Conservation (phyloP, 257 asterid genomes). For the Apocynum venetum region DNA sequence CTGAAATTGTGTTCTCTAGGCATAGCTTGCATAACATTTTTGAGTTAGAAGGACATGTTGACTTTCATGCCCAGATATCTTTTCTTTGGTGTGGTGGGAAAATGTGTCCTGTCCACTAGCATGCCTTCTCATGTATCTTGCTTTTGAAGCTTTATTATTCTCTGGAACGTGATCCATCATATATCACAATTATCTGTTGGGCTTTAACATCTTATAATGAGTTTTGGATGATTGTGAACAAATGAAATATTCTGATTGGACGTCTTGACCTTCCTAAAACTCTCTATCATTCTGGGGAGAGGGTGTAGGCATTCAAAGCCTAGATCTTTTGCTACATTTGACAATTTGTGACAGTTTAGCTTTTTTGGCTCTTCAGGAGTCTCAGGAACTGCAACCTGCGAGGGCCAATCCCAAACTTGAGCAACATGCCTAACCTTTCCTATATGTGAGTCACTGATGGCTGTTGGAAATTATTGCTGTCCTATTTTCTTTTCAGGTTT, state of each 20-base stretch:
- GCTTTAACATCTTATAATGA: not conserved
- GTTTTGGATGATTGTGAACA: not conserved
- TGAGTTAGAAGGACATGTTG: not conserved
- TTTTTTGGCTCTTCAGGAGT: slow-evolving; percentile 61
- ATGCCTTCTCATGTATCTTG: not conserved
- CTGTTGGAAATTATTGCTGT: not conserved
- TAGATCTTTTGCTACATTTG: not conserved
- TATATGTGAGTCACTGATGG: slow-evolving; percentile 58
- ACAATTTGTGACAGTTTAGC: slow-evolving; percentile 11
- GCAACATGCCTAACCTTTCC: slow-evolving; percentile 54
- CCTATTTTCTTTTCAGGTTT: not conserved
- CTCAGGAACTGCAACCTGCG: slow-evolving; percentile 90
- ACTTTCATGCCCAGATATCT: not conserved
- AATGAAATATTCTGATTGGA: not conserved
- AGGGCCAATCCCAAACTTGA: slow-evolving; percentile 82
- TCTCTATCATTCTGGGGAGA: not conserved
- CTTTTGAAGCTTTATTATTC: not conserved
- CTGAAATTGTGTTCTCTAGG: not conserved
- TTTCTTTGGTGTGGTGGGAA: not conserved
- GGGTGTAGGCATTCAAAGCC: not conserved
- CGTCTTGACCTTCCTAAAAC: not conserved
- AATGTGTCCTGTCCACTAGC: not conserved
- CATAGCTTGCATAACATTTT: slow-evolving; percentile 2
- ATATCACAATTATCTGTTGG: not conserved
- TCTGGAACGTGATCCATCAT: not conserved